phyloP scores from a whole-genome alignment of 129 eudicot species.

The sunflower (Helianthus annuus) region HanXRQr2.0-SUNRISE NC_035435.2:12295668-12296167 shows the following conservation, averaged over 20 bases:
- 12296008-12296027: slow-evolving; percentile 94
- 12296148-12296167: too few relatives aligned
- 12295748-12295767: slow-evolving; percentile 76
- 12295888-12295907: slow-evolving; percentile 61
- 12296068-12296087: too few relatives aligned
- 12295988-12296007: slow-evolving; percentile 85
- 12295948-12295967: slow-evolving; percentile 76
- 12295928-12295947: slow-evolving; percentile 85
- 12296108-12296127: slow-evolving; percentile 17
- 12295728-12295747: slow-evolving; percentile 74
- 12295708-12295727: slow-evolving; percentile 74
- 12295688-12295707: slow-evolving; percentile 61
- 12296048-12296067: slow-evolving; percentile 54
- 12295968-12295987: slow-evolving; percentile 31
- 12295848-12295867: slow-evolving; percentile 30
- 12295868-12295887: slow-evolving; percentile 55
- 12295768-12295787: slow-evolving; percentile 79
- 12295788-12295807: too few relatives aligned
- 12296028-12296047: slow-evolving; percentile 84
- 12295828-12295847: slow-evolving; percentile 11
- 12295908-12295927: slow-evolving; percentile 61
- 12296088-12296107: slow-evolving; percentile 28
- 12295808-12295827: slow-evolving; percentile 52
- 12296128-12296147: too few relatives aligned
- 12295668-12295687: background rate